Percentiles rank a stretch among this genome's conserved stretches.
These are phyloP conservation scores for Diaporthe eres DNA, from an alignment of 2,329 filamentous ascomycete species.

Conservation along the genomic window DNA sequence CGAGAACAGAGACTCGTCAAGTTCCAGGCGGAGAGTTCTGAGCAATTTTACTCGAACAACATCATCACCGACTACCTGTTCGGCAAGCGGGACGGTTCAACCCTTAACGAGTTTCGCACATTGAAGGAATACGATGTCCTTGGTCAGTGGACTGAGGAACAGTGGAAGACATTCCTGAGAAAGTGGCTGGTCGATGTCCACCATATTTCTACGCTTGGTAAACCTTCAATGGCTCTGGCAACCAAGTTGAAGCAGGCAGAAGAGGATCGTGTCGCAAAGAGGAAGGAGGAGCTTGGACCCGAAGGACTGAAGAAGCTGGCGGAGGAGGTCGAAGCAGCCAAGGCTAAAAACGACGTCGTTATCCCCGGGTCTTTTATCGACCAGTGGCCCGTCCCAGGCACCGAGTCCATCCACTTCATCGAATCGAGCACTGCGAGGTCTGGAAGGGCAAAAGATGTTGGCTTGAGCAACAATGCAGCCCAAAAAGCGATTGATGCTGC, in stretches of 20 bases:
- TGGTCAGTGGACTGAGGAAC: constrained; percentile 82
- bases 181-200: constrained; percentile 89
- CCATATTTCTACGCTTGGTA: constrained; percentile 89
- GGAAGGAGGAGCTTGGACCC: constrained; percentile 84
- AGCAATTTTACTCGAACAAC: constrained; percentile 84
- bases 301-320: constrained; percentile 83
- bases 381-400: constrained; percentile 84
- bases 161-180: constrained; percentile 87
- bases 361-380: constrained; percentile 88
- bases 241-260: constrained; percentile 87
- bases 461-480: constrained; percentile 75
- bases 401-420: constrained; percentile 96
- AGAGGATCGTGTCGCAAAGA: constrained; percentile 80
- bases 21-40: constrained; percentile 85
- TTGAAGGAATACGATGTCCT: constrained; percentile 76
- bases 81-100: constrained; percentile 86
- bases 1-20: constrained; percentile 86
- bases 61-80: constrained; percentile 96
- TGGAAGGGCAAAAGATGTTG: constrained; percentile 81
- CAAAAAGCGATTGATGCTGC: constrained; percentile 84
- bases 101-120: constrained; percentile 71
- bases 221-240: constrained; percentile 85
- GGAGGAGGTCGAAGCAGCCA: constrained; percentile 84
- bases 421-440: constrained; percentile 87
- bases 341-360: constrained; percentile 87